These are phyloP conservation scores for Aspergillus phoenicis DNA, from an alignment of 2,329 filamentous ascomycete genomes.

Conservation along the genomic window DNA sequence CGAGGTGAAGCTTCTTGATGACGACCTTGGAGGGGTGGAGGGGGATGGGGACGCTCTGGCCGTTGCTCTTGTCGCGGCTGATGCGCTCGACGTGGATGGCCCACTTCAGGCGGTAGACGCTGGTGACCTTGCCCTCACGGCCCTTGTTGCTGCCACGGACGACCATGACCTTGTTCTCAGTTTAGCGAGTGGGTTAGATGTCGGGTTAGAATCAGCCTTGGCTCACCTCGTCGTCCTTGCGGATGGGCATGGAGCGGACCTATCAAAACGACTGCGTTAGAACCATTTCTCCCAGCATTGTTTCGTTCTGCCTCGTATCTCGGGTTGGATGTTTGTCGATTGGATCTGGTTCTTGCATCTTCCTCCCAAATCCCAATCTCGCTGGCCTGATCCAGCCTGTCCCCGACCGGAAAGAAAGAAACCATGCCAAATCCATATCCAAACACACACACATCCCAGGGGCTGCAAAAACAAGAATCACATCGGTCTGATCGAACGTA, in stretches of 20 bases:
- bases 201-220: not conserved
- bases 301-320: not conserved
- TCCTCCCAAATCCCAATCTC: not conserved
- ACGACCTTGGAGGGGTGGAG: conserved; percentile 96
- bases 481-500: conserved; percentile 53
- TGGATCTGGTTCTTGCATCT: not conserved
- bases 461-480: not conserved
- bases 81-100: conserved; percentile 96
- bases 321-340: too few species aligned
- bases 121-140: conserved; percentile 96
- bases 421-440: not conserved
- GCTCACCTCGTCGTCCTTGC: conserved; percentile 82
- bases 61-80: conserved; percentile 94
- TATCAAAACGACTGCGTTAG: conserved; percentile 40
- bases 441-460: not conserved
- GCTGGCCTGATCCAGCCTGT: not conserved
- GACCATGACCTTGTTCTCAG: conserved; percentile 64
- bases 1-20: conserved; percentile 97
- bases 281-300: not conserved
- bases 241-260: conserved; percentile 94
- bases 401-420: not conserved
- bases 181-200: not conserved
- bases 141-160: conserved; percentile 95
- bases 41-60: conserved; percentile 91
- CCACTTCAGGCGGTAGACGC: conserved; percentile 98